Conservation (phyloP, 1,139 yeast species). For the Saccharomycopsis phalli region DNA sequence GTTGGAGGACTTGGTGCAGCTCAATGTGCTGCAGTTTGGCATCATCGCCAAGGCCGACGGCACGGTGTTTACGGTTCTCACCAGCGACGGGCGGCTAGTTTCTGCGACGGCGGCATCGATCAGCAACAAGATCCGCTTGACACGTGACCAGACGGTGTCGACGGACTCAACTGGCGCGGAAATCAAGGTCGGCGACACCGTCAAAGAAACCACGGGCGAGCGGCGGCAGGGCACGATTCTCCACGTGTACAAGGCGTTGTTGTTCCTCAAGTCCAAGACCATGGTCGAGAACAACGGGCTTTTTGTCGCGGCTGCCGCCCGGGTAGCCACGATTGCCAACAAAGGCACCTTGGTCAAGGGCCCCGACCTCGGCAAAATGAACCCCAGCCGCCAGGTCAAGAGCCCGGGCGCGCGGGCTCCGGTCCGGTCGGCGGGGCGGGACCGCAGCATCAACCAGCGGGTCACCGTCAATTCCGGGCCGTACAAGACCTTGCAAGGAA, state of each 20-base stretch:
- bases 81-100: slow-evolving; percentile 72
- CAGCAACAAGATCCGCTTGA: slow-evolving; percentile 57
- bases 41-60: slow-evolving; percentile 86
- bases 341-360: slow-evolving; percentile 54
- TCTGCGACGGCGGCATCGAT: slow-evolving; percentile 73
- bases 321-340: slow-evolving; percentile 76
- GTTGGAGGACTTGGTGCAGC: slow-evolving; percentile 80
- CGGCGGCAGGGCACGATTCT: slow-evolving; percentile 81
- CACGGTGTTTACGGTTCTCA: slow-evolving; percentile 71
- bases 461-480: slow-evolving; percentile 83
- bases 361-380: slow-evolving; percentile 72
- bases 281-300: slow-evolving; percentile 85
- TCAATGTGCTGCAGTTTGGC: slow-evolving; percentile 82
- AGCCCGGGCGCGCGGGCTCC: slow-evolving; percentile 41
- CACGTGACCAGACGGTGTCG: slow-evolving; percentile 67
- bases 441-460: slow-evolving; percentile 69
- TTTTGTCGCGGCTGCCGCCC: slow-evolving; percentile 68
- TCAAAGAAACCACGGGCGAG: slow-evolving; percentile 71
- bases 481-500: slow-evolving; percentile 91
- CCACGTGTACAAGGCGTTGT: slow-evolving; percentile 71
- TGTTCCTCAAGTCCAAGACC: slow-evolving; percentile 74
- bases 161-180: slow-evolving; percentile 84
- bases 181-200: slow-evolving; percentile 83
- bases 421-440: slow-evolving; percentile 57
- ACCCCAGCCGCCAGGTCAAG: slow-evolving; percentile 56